These are phyloP conservation scores for Leptoxyphium fumago DNA, from an alignment of 2,329 filamentous ascomycete genomes.

Conservation along the genomic window DNA sequence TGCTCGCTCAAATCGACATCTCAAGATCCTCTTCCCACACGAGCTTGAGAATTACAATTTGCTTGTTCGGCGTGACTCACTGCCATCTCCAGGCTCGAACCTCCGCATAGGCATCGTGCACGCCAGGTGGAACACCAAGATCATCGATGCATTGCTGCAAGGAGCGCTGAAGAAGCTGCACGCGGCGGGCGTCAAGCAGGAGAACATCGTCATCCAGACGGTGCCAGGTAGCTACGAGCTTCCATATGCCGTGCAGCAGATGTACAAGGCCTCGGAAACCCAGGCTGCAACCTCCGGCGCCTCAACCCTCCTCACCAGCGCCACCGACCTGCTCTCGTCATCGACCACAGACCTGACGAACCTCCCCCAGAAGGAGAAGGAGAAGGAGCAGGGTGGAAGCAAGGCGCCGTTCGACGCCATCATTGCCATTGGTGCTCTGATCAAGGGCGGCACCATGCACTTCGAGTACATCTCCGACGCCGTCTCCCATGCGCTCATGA, in stretches of 20 bases:
- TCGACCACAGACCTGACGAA: constrained; percentile 53
- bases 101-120: constrained; percentile 91
- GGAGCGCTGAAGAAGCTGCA: constrained; percentile 68
- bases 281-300: constrained; percentile 37
- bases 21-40: constrained; percentile 3
- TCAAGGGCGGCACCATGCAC: constrained; percentile 98
- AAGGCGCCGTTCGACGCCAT: constrained; percentile 73
- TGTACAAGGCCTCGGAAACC: constrained; percentile 39
- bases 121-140: constrained; percentile 81
- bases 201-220: constrained; percentile 77
- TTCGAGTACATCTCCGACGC: constrained; percentile 97
- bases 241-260: constrained; percentile 74
- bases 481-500: constrained; percentile 85
- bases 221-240: constrained; percentile 93
- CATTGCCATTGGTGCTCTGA: constrained; percentile 87
- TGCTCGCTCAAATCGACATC: neutral
- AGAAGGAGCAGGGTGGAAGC: constrained; percentile 19
- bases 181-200: constrained; percentile 64
- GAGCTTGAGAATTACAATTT: neutral
- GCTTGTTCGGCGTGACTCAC: constrained; percentile 48
- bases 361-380: constrained; percentile 14
- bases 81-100: constrained; percentile 31
- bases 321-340: constrained; percentile 61
- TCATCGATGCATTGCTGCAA: constrained; percentile 72
- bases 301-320: constrained; percentile 46